These are phyloP conservation scores for Dendrothele bispora DNA, from an alignment of 768 basidiomycete genomes.

Conservation along the genomic window DNA sequence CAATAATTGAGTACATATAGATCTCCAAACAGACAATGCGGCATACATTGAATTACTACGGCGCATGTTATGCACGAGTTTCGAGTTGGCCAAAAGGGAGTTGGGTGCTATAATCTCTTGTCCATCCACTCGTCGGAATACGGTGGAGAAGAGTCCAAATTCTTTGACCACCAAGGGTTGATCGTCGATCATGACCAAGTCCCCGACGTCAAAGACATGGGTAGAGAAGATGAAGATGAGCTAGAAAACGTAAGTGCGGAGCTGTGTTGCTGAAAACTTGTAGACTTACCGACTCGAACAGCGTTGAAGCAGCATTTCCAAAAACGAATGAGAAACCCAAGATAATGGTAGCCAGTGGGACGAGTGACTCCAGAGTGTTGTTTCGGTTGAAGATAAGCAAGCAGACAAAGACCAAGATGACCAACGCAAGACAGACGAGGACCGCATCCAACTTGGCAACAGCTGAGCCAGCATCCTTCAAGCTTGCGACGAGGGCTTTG, in stretches of 20 bases:
- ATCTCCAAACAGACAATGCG: conserved; percentile 6
- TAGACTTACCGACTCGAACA: conserved; percentile 70
- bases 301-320: conserved; percentile 74
- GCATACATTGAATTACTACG: conserved; percentile 74
- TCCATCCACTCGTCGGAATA: conserved; percentile 78
- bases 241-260: conserved; percentile 30
- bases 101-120: conserved; percentile 82
- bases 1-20: background rate
- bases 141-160: conserved; percentile 79
- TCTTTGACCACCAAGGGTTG: conserved; percentile 65
- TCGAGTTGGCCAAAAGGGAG: conserved; percentile 64
- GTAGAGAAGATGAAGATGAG: conserved; percentile 86
- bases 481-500: conserved; percentile 64
- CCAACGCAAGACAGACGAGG: conserved; percentile 54
- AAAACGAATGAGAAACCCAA: conserved; percentile 87
- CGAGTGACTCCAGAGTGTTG: conserved; percentile 68
- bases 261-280: background rate
- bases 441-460: conserved; percentile 81
- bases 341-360: conserved; percentile 77
- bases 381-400: conserved; percentile 72
- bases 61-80: conserved; percentile 77
- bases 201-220: conserved; percentile 84
- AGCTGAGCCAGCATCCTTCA: conserved; percentile 76
- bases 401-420: conserved; percentile 65
- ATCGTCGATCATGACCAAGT: conserved; percentile 80